A percentile compares a stretch with the other conserved stretches of the same genome.
Conservation (phyloP, 345 rosid species). For the Laguncularia racemosa region DNA sequence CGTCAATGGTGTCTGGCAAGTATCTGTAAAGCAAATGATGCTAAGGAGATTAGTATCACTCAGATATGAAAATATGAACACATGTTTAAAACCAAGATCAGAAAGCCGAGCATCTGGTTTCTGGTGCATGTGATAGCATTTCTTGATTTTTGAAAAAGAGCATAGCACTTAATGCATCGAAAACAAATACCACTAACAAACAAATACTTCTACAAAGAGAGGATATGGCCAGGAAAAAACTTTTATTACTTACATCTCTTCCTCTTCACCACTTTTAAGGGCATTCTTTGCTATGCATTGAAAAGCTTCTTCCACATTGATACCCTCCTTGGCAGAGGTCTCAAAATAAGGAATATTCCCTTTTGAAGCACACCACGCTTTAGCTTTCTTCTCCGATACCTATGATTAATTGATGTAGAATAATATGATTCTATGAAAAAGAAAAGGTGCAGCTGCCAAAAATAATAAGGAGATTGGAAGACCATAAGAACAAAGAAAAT, state of each 20-base stretch:
- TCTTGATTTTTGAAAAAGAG: no score
- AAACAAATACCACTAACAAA: no score
- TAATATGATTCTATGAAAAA: background rate
- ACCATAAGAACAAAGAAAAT: constrained; percentile 8
- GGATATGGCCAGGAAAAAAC: background rate
- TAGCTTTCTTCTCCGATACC: constrained; percentile 95
- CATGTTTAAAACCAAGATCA: no score
- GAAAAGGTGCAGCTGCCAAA: background rate
- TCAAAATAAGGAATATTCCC: constrained; percentile 97
- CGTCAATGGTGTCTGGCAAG: constrained; percentile 72
- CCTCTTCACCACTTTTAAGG: constrained; percentile 83
- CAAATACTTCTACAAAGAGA: no score
- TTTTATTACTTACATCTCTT: constrained; percentile 70
- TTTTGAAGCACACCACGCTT: constrained; percentile 98
- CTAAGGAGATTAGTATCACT: background rate
- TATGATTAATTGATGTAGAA: constrained; percentile 10
- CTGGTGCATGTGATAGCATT: no score
- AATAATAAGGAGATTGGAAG: background rate
- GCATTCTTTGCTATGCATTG: constrained; percentile 94
- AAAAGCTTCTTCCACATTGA: constrained; percentile 97
- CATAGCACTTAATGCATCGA: no score
- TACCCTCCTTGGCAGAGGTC: constrained; percentile 96
- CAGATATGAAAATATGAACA: no score
- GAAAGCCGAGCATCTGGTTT: no score
- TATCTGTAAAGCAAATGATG: constrained; percentile 27